Conservation (phyloP, 2,329 filamentous ascomycete genomes). For the Cladophialophora immunda region DNA sequence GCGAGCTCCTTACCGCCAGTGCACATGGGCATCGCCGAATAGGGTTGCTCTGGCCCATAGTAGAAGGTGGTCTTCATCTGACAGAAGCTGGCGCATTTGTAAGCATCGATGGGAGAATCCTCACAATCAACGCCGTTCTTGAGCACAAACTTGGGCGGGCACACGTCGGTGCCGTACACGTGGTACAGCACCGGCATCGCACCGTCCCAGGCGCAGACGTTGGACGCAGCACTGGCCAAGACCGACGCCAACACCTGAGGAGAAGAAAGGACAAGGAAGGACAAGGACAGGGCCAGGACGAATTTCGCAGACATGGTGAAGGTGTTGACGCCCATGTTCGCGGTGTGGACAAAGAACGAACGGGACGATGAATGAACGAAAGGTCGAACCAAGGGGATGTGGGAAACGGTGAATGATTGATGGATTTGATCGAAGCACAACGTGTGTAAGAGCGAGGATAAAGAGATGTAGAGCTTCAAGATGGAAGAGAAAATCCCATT, state of each 20-base stretch:
- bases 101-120: neutral
- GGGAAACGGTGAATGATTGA: neutral
- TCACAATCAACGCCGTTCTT: neutral
- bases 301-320: constrained; percentile 3
- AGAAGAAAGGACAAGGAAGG: neutral
- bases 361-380: neutral
- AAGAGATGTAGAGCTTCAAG: neutral
- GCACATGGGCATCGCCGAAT: neutral
- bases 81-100: constrained; percentile 23
- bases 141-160: constrained; percentile 14
- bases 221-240: neutral
- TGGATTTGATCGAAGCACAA: neutral
- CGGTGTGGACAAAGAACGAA: neutral
- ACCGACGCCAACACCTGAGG: neutral
- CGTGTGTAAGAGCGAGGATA: too few relatives aligned
- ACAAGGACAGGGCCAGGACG: neutral
- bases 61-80: constrained; percentile 21
- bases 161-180: constrained; percentile 15
- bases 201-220: constrained; percentile 11
- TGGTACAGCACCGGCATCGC: constrained; percentile 13
- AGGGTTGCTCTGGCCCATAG: constrained; percentile 22
- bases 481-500: neutral
- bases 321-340: neutral
- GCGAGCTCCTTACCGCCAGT: neutral
- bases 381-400: neutral